Percentiles rank a stretch among this genome's conserved stretches.
phyloP scores from a whole-genome alignment of 352 stramenopile species.

The Phytophthora citrophthora region DNA sequence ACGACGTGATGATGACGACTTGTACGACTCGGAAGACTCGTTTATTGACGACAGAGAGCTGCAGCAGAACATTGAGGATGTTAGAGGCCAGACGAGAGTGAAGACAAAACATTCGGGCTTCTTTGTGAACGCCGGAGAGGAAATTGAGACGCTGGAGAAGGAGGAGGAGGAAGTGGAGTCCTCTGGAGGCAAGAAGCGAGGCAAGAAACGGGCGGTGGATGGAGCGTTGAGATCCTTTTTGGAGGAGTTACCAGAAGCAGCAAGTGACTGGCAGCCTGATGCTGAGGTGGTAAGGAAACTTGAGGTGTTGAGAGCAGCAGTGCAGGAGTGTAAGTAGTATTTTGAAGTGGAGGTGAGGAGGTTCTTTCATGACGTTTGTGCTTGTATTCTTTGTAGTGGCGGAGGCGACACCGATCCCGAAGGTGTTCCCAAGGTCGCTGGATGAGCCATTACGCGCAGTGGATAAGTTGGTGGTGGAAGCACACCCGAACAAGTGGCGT shows the following conservation, averaged over 20 bases:
- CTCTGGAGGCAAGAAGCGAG: constrained; percentile 4
- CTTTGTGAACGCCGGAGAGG: constrained; percentile 87
- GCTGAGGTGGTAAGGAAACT: constrained; percentile 59
- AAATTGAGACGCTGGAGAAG: constrained; percentile 80
- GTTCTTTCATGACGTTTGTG: neutral
- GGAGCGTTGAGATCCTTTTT: constrained; percentile 69
- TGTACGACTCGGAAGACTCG: constrained; percentile 90
- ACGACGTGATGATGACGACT: constrained; percentile 78
- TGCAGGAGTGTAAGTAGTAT: constrained; percentile 59
- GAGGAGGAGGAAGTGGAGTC: constrained; percentile 18
- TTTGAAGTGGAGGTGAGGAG: neutral
- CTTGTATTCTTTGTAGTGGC: constrained; percentile 43
- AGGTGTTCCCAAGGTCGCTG: constrained; percentile 81
- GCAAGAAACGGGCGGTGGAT: constrained; percentile 57
- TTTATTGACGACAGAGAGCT: constrained; percentile 89
- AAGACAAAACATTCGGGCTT: constrained; percentile 90
- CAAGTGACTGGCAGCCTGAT: constrained; percentile 72
- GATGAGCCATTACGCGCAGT: constrained; percentile 83
- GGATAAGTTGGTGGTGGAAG: constrained; percentile 80
- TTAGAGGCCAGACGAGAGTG: constrained; percentile 69
- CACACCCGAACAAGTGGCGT: constrained; percentile 89
- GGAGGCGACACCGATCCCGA: constrained; percentile 66
- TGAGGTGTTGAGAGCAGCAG: constrained; percentile 62
- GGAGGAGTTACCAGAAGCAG: constrained; percentile 68
- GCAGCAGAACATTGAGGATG: constrained; percentile 87